Evolutionary conservation across 73 alveolate genomes (phyloP).

Genomic region (Tetrahymena elliotti): DNA sequence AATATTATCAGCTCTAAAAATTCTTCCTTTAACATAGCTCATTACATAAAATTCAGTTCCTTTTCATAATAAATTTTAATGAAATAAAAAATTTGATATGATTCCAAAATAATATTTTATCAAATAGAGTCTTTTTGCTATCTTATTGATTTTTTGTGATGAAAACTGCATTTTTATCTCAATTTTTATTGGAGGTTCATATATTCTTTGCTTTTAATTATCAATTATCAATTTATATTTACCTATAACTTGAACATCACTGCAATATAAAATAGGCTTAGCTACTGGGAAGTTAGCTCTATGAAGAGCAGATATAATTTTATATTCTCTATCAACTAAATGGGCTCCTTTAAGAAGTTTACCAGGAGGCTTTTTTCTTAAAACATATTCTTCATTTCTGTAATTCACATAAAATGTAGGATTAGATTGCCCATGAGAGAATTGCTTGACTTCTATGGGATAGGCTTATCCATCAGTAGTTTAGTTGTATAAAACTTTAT

Average conservation of each 20-base stretch:
- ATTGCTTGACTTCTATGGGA: neutral
- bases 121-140: no score
- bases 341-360: slow-evolving; percentile 41
- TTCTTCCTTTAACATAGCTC: slow-evolving; percentile 41
- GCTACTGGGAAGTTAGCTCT: slow-evolving; percentile 32
- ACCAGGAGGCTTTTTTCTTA: slow-evolving; percentile 41
- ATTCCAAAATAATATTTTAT: neutral
- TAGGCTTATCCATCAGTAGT: neutral
- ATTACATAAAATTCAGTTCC: slow-evolving; percentile 34
- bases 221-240: no score
- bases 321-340: slow-evolving; percentile 38
- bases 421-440: neutral
- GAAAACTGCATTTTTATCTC: no score
- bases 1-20: slow-evolving; percentile 12
- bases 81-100: neutral
- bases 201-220: no score
- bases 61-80: neutral
- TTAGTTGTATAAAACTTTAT: neutral
- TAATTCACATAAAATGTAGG: neutral
- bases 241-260: slow-evolving; percentile 9
- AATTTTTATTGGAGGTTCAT: no score
- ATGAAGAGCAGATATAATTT: neutral
- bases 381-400: slow-evolving; percentile 5
- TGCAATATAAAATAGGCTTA: slow-evolving; percentile 17
- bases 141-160: neutral